Conservation (phyloP, 2,329 filamentous ascomycete genomes). For the Fusarium algeriense region DNA sequence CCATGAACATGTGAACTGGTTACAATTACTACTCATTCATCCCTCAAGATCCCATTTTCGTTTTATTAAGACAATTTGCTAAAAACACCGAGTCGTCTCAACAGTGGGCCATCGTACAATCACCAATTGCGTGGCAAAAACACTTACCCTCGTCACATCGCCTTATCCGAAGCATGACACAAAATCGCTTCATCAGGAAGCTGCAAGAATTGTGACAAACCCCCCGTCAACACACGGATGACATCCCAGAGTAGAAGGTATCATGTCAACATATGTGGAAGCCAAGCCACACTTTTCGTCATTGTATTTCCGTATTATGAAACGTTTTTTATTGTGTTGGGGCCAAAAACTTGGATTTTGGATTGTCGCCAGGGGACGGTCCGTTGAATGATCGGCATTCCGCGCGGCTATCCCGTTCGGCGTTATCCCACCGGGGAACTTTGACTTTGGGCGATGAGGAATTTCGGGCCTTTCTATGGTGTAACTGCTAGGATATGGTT, state of each 20-base stretch:
- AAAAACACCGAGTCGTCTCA: neutral
- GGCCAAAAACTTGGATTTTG: neutral
- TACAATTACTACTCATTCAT: neutral
- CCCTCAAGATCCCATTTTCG: neutral
- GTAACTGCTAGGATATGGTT: neutral
- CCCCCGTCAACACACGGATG: neutral
- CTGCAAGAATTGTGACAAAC: neutral
- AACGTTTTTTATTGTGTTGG: neutral
- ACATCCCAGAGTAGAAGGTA: conserved; percentile 6
- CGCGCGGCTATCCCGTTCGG: conserved; percentile 16
- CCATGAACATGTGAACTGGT: neutral
- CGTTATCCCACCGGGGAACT: conserved; percentile 2
- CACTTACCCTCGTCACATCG: neutral
- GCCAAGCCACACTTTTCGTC: conserved; percentile 1
- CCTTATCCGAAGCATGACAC: neutral
- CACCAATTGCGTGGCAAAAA: neutral
- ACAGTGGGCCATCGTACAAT: neutral
- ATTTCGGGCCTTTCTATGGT: neutral
- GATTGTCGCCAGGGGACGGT: neutral
- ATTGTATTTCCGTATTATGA: neutral
- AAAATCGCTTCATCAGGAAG: conserved; percentile 5
- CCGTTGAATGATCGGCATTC: conserved; percentile 3
- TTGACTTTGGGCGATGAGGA: neutral
- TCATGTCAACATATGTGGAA: neutral
- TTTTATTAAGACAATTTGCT: neutral